A percentile compares a stretch with the other conserved stretches of the same genome.
Evolutionary conservation across 116 monocot genomes (phyloP).

Genomic region (Papilionanthe hybrid): DNA sequence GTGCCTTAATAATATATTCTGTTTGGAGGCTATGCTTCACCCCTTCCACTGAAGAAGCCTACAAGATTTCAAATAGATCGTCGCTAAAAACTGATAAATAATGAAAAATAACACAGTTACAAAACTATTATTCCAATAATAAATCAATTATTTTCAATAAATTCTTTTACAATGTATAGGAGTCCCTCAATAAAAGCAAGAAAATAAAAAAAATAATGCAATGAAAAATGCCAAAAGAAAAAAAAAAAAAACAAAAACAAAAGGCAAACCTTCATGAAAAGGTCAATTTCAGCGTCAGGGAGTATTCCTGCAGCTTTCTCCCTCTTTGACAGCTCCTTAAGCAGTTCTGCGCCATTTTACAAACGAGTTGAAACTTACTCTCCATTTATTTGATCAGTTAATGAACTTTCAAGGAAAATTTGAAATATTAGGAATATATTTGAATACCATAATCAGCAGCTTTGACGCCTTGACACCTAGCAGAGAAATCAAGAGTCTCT

Average conservation of each 20-base stretch:
- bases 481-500: too few relatives aligned
- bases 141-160: too few relatives aligned
- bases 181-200: neutral
- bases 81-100: too few relatives aligned
- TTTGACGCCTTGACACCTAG: too few relatives aligned
- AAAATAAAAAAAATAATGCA: neutral
- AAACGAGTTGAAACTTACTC: neutral
- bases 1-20: neutral
- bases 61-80: too few relatives aligned
- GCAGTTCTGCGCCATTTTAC: neutral
- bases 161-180: too few relatives aligned
- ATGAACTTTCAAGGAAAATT: neutral
- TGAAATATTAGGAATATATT: too few relatives aligned
- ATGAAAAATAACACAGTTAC: too few relatives aligned
- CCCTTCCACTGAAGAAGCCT: neutral
- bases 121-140: too few relatives aligned
- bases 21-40: neutral
- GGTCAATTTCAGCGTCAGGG: neutral
- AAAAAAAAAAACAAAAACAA: too few relatives aligned
- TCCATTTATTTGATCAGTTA: too few relatives aligned
- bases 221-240: neutral
- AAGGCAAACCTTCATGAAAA: neutral
- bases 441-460: too few relatives aligned
- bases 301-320: neutral
- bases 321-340: neutral